These are phyloP conservation scores for Microdochium bolleyi DNA, from an alignment of 2,329 filamentous ascomycete species.

Conservation along the genomic window DNA sequence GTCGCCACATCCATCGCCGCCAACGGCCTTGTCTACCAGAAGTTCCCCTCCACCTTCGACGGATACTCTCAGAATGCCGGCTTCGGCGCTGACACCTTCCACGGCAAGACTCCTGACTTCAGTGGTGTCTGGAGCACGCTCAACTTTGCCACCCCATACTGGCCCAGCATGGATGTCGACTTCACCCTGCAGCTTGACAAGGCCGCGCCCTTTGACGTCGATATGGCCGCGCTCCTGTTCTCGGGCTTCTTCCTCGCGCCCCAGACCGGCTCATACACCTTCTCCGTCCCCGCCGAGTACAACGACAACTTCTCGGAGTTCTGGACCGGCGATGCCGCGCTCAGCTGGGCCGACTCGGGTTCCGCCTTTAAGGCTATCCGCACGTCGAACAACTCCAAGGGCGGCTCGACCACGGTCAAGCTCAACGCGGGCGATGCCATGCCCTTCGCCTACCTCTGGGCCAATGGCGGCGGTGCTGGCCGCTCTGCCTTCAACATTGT, in stretches of 20 bases:
- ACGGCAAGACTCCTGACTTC: constrained; percentile 2
- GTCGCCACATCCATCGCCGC: constrained; percentile 5
- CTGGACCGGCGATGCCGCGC: constrained; percentile 7
- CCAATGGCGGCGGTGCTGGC: constrained; percentile 6
- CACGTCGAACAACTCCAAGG: constrained; percentile 17
- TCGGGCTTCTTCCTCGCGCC: constrained; percentile 9
- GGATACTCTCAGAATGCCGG: constrained; percentile 1
- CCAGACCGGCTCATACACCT: constrained; percentile 4
- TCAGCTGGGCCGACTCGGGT: constrained; percentile 8
- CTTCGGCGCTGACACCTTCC: constrained; percentile 6
- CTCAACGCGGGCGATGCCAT: constrained; percentile 7
- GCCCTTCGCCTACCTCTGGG: constrained; percentile 8
- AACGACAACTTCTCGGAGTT: constrained; percentile 9
- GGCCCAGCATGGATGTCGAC: background rate
- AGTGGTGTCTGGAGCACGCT: constrained; percentile 1
- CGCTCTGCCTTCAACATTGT: constrained; percentile 4
- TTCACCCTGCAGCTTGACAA: constrained; percentile 1
- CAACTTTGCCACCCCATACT: constrained; percentile 2
- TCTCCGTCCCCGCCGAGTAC: background rate
- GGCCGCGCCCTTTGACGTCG: background rate
- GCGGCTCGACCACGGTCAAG: constrained; percentile 1
- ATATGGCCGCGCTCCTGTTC: constrained; percentile 4
- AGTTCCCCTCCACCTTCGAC: constrained; percentile 5
- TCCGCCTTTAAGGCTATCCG: constrained; percentile 6
- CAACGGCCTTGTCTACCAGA: constrained; percentile 6